Conservation (phyloP, 2,329 filamentous ascomycete species). For the Calycina herbarum region DNA sequence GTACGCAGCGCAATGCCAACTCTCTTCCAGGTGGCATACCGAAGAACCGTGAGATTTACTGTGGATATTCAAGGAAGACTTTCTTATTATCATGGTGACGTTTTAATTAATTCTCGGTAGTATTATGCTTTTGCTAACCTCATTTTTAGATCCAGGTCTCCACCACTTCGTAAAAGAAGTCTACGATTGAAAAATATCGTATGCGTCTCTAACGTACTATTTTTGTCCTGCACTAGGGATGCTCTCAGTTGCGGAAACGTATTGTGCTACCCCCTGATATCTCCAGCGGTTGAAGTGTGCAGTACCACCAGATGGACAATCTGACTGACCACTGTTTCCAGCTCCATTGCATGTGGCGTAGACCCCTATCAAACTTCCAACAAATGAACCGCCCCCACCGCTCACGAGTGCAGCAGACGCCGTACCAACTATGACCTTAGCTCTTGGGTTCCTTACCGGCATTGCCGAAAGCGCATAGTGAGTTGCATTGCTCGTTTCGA, state of each 20-base stretch:
- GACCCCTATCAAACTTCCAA: slow-evolving; percentile 38
- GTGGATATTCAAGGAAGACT: not conserved
- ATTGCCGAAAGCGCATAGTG: slow-evolving; percentile 24
- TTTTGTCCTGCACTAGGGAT: not conserved
- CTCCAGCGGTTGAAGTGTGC: not conserved
- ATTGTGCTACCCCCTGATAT: not conserved
- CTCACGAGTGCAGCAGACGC: slow-evolving; percentile 37
- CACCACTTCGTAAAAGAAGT: too few species aligned
- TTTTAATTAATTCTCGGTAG: too few species aligned
- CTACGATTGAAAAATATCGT: too few species aligned
- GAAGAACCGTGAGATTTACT: not conserved
- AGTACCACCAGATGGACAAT: not conserved
- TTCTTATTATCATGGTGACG: too few species aligned
- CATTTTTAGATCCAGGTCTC: too few species aligned
- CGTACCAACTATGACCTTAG: slow-evolving; percentile 46
- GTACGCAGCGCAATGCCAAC: too few species aligned
- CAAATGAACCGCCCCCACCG: slow-evolving; percentile 24
- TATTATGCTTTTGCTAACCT: too few species aligned
- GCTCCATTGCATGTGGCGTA: slow-evolving; percentile 54
- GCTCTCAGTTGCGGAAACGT: not conserved
- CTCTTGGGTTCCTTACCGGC: slow-evolving; percentile 35
- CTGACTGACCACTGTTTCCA: not conserved
- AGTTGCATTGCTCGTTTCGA: slow-evolving; percentile 21
- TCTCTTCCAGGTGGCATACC: too few species aligned
- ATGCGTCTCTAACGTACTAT: not conserved